Percentiles rank a stretch among this genome's conserved stretches.
phyloP scores from a whole-genome alignment of 2,329 filamentous ascomycete species.

The Endothia cerciana region DNA sequence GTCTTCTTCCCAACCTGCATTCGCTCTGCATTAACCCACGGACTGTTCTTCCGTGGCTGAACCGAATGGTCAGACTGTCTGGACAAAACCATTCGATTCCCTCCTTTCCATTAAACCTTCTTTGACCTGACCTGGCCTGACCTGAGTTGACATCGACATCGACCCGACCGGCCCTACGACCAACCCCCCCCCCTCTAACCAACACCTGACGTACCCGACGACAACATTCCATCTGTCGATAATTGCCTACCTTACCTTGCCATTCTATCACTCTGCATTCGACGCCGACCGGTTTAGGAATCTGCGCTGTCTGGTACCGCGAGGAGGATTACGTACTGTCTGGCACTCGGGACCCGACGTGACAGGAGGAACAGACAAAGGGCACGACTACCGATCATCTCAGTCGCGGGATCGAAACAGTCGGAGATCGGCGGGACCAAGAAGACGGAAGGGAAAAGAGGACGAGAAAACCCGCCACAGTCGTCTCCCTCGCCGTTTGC shows the following conservation, averaged over 20 bases:
- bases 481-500: not conserved
- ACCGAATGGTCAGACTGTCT: not conserved
- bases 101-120: conserved; percentile 26
- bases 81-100: conserved; percentile 27
- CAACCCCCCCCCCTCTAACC: not conserved
- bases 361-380: conserved; percentile 7
- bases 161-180: not conserved
- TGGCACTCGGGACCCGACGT: conserved; percentile 14
- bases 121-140: conserved; percentile 12
- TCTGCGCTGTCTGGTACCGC: conserved; percentile 27
- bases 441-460: not conserved
- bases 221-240: conserved; percentile 12
- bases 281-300: conserved; percentile 7
- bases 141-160: not conserved
- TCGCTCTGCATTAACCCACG: conserved; percentile 16
- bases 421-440: conserved; percentile 7
- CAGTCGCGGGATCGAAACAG: conserved; percentile 8
- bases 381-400: conserved; percentile 3
- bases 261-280: conserved; percentile 8
- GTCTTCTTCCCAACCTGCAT: conserved; percentile 18
- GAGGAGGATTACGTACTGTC: conserved; percentile 14
- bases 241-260: not conserved
- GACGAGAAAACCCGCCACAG: conserved; percentile 3
- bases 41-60: conserved; percentile 4
- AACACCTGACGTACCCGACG: conserved; percentile 1